Base-by-base conservation (phyloP, 495 filamentous ascomycete species). In the Opeltia flavorubescens region DNA sequence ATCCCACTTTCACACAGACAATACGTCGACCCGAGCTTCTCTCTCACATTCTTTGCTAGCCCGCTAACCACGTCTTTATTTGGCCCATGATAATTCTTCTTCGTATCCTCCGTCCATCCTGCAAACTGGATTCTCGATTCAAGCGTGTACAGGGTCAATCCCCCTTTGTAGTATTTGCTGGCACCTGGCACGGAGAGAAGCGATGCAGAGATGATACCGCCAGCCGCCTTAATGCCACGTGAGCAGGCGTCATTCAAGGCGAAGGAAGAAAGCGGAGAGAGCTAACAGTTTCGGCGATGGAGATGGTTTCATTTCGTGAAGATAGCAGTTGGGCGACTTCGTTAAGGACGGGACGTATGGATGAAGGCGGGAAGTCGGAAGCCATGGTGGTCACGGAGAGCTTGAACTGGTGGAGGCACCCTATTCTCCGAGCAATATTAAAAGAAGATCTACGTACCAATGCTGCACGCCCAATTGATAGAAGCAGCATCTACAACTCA, bases 111-210 rank as follows among this genome's bases (percentile, higher is more conserved):
- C 4, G 76, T 78, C 77, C 76, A 80, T 28, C 75, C 76, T 1
- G 74, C 74, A 56, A 68, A 80, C 21, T 69, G 68, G 21, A 77
- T 60, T 51, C 76, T 72, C 6, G 74, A 76, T 50, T 70, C 68
- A 7, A 80, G 66, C 13, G 77, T 81, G 63, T 81, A 80, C 30
- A 80, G 63, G 1, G 75, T 79, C 38, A 79, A 55, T 20, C 77
- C 76, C 31, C 77, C 76, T 55, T 70, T 71, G 62, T 76, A 81
- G 50, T 74, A 66, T 1, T 55, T 54, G 5, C 67, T 73, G 31
- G 76, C 75, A 34, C 77, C 76, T 0, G 75, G 74, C 11, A 59
- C 64, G 36, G 68, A 68, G 28, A 79, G 70, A 13, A 81, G 60
- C 42, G 65, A 66, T 21, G 71, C 66, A 31, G 71, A 76, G 44